A percentile compares a stretch with the other conserved stretches of the same genome.
Evolutionary conservation across 2,329 filamentous ascomycete species (phyloP).

Genomic region (Cryphonectria radicalis): DNA sequence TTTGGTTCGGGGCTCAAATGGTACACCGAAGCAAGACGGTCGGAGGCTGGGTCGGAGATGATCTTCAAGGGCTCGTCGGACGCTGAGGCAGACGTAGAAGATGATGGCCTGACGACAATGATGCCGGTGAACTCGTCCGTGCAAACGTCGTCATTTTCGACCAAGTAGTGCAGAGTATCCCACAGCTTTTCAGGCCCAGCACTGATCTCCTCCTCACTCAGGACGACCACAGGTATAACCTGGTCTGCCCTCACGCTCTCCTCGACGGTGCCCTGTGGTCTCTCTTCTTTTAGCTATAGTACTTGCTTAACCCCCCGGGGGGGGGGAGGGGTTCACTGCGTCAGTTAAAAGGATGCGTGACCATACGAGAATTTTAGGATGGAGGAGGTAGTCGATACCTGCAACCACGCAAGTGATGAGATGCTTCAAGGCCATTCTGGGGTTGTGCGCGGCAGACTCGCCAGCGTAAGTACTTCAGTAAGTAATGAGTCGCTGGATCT

Average conservation of each 20-base stretch:
- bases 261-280: conserved; percentile 44
- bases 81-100: conserved; percentile 25
- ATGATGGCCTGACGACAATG: conserved; percentile 44
- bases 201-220: conserved; percentile 44
- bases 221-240: conserved; percentile 46
- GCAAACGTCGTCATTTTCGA: conserved; percentile 45
- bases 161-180: conserved; percentile 39
- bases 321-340: neutral
- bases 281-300: conserved; percentile 7
- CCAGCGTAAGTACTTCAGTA: neutral
- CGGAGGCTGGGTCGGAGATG: neutral
- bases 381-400: conserved; percentile 45
- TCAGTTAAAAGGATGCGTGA: neutral
- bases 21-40: conserved; percentile 16
- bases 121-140: conserved; percentile 44
- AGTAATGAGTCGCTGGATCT: neutral
- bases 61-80: conserved; percentile 10
- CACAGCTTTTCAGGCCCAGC: conserved; percentile 39
- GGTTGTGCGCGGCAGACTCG: conserved; percentile 18
- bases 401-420: conserved; percentile 40
- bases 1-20: conserved; percentile 4
- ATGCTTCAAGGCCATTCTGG: conserved; percentile 27
- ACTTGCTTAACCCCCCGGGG: conserved; percentile 6
- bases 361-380: conserved; percentile 43
- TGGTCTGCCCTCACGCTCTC: conserved; percentile 47